Evolutionary conservation across 2,329 filamentous ascomycete genomes (phyloP).

Genomic region (Aspergillus versicolor): DNA sequence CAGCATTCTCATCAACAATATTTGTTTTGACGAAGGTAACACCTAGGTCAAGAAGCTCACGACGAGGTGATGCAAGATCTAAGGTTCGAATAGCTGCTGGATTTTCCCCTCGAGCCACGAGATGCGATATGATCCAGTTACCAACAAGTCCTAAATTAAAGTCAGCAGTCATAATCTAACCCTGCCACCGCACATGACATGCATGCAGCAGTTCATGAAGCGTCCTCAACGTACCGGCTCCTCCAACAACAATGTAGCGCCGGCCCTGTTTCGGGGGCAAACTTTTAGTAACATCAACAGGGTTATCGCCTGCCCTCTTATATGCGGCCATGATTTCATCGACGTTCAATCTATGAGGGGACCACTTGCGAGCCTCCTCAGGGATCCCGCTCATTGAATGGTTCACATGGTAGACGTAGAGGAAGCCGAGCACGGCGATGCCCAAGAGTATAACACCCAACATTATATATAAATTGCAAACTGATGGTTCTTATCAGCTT

Average conservation of each 20-base stretch:
- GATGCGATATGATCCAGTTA: constrained; percentile 54
- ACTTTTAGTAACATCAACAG: constrained; percentile 33
- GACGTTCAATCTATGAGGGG: constrained; percentile 34
- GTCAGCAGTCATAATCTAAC: not conserved
- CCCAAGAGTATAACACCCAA: constrained; percentile 6
- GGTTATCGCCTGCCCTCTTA: constrained; percentile 25
- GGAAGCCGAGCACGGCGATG: constrained; percentile 16
- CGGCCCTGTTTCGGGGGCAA: constrained; percentile 38
- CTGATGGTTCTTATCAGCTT: not conserved
- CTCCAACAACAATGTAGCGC: constrained; percentile 41
- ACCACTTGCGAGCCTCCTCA: constrained; percentile 25
- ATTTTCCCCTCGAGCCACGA: constrained; percentile 54
- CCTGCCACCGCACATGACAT: not conserved
- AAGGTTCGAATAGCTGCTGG: constrained; percentile 54
- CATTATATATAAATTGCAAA: constrained; percentile 14
- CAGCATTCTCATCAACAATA: constrained; percentile 49
- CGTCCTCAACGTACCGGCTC: constrained; percentile 30
- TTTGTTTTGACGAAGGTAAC: constrained; percentile 52
- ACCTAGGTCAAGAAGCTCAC: constrained; percentile 43
- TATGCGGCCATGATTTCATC: constrained; percentile 35
- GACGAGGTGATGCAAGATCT: constrained; percentile 49
- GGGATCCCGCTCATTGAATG: constrained; percentile 26
- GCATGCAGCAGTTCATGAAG: not conserved
- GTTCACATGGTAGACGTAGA: constrained; percentile 34
- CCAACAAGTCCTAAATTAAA: constrained; percentile 52